Percentiles rank a stretch among this genome's conserved stretches.
phyloP scores from a whole-genome alignment of 2,329 filamentous ascomycete species.

The Ophiosphaerella narmari region DNA sequence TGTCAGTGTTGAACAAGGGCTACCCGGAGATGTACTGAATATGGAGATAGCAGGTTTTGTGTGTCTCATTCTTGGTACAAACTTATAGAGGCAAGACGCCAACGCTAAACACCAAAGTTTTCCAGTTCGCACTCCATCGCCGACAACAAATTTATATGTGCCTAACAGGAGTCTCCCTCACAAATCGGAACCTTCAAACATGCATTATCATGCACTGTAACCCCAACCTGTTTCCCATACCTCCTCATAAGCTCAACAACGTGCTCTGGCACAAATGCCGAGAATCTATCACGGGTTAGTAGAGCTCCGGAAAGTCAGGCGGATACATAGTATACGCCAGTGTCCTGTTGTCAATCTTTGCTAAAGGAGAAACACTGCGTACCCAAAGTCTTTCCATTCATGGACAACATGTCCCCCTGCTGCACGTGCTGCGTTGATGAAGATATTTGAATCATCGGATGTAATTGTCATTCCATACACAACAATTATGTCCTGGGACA shows the following conservation, averaged over 20 bases:
- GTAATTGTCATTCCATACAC: background rate
- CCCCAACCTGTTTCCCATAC: slow-evolving; percentile 3
- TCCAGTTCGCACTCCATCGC: too few relatives aligned
- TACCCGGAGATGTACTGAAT: too few relatives aligned
- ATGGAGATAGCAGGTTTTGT: too few relatives aligned
- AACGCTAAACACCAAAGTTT: too few relatives aligned
- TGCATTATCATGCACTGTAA: slow-evolving; percentile 15
- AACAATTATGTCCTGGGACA: slow-evolving; percentile 18
- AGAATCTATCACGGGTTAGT: slow-evolving; percentile 10
- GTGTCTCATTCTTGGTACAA: too few relatives aligned
- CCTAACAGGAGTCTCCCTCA: slow-evolving; percentile 19
- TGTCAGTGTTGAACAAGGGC: too few relatives aligned
- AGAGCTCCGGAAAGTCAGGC: background rate
- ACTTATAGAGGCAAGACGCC: too few relatives aligned
- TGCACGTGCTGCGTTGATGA: slow-evolving; percentile 9
- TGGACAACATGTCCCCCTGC: slow-evolving; percentile 13
- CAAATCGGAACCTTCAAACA: slow-evolving; percentile 19
- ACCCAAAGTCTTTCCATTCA: slow-evolving; percentile 19
- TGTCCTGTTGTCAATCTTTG: too few relatives aligned
- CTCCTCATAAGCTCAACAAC: slow-evolving; percentile 13
- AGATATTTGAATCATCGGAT: background rate
- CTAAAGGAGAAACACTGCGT: background rate
- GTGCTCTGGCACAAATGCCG: slow-evolving; percentile 17
- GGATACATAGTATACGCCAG: too few relatives aligned
- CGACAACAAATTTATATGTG: background rate